Evolutionary conservation across 768 basidiomycete genomes (phyloP).

Genomic region (Wakefieldia striispora): DNA sequence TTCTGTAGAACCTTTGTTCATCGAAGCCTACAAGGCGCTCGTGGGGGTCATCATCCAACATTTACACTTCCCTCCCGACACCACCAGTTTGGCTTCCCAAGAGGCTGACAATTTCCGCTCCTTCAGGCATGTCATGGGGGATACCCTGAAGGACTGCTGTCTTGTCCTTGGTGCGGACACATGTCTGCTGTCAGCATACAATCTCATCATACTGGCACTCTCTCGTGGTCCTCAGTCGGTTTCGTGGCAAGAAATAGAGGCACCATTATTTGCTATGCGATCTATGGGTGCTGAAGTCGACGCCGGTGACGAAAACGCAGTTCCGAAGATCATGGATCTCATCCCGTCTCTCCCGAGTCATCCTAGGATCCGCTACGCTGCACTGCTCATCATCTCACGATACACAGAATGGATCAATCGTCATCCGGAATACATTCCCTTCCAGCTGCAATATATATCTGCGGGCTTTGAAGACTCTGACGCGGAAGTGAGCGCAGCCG

Average conservation of each 20-base stretch:
- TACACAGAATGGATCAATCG: conserved; percentile 96
- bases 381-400: conserved; percentile 89
- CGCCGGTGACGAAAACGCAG: conserved; percentile 71
- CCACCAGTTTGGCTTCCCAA: conserved; percentile 62
- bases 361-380: conserved; percentile 91
- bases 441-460: conserved; percentile 88
- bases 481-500: conserved; percentile 84
- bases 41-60: conserved; percentile 87
- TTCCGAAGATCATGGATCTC: conserved; percentile 96
- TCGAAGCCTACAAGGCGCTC: conserved; percentile 80
- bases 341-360: conserved; percentile 87
- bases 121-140: conserved; percentile 98
- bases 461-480: conserved; percentile 84
- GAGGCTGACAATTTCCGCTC: conserved; percentile 92
- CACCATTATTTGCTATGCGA: conserved; percentile 94
- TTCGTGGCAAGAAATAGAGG: conserved; percentile 97
- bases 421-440: conserved; percentile 83
- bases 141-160: conserved; percentile 98
- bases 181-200: conserved; percentile 79
- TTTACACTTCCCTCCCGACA: conserved; percentile 85
- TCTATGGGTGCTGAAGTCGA: conserved; percentile 98
- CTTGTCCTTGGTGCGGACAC: conserved; percentile 84
- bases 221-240: conserved; percentile 52
- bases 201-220: conserved; percentile 74
- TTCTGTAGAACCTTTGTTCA: conserved; percentile 70